Evolutionary conservation across 768 basidiomycete species (phyloP), one percentile per base, ranked within the genome.

Genomic region (Podaxis rugospora): DNA sequence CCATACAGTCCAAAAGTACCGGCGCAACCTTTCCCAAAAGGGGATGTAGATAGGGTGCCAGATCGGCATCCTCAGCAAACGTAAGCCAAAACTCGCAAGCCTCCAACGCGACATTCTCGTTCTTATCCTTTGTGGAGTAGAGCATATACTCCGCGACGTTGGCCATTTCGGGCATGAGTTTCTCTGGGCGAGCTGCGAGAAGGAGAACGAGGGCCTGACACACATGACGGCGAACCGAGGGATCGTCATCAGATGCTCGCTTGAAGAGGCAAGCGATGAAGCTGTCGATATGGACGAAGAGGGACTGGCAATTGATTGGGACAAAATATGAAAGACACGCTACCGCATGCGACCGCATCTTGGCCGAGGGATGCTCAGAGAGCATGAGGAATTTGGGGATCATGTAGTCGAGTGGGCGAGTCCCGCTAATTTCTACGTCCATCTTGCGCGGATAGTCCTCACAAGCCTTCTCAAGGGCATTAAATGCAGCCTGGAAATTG

Each of bases 21-120:
- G 97, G 97, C 2, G 92, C 93, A 42, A 99, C 93, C 66, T 92
- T 92, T n/a, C 80, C 86, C 7, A 99, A 80, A 62, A 95, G 83
- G 1, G 95, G 95, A 62, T 87, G 88, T 27, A 99, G 79, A 70
- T 89, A 92, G 2, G 86, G 84, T 9, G 87, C 87, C 23, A 98
- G 81, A 53, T 94, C 93, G 40, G 87, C 87, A 66, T 98, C 94
- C 72, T 99, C 97, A 14, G 97, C 95, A 69, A 99, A 98, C 1
- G 95, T 97, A 63, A 99, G 81, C 97, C 97, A 99, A 74, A 99
- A 99, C 80, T 99, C 97, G 81, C 95, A 97, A 23, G 97, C 97
- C 76, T 99, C 97, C 52, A 99, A 81, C 2, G 96, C 95, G 56
- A 94, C 96, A 63, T 89, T 90, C 75, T 98, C 95, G 72, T 98